phyloP scores from a whole-genome alignment of 805 yeast genomes.

The Torulaspora indica region DNA sequence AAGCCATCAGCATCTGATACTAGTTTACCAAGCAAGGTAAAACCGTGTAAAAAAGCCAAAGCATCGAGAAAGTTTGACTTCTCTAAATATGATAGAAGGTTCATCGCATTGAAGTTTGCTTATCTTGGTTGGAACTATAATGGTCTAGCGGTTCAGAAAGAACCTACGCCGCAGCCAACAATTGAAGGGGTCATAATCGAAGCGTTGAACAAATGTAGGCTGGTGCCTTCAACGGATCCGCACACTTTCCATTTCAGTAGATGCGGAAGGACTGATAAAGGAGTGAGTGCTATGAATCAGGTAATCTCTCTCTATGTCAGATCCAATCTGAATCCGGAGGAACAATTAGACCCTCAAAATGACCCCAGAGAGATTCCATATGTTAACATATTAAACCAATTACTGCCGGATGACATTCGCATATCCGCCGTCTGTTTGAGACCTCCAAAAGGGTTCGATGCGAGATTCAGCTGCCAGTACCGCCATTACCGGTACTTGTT shows the following conservation, averaged over 20 bases:
- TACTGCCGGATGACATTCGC: conserved; percentile 76
- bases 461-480: conserved; percentile 82
- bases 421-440: conserved; percentile 77
- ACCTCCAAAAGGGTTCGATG: conserved; percentile 82
- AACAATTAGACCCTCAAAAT: conserved; percentile 50
- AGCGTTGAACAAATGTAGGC: conserved; percentile 61
- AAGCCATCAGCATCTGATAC: background rate
- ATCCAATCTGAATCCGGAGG: conserved; percentile 58
- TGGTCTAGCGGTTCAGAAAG: conserved; percentile 80
- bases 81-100: conserved; percentile 55
- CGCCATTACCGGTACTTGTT: conserved; percentile 87
- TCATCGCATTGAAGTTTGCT: conserved; percentile 76
- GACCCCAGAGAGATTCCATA: conserved; percentile 75
- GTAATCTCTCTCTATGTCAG: conserved; percentile 78
- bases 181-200: conserved; percentile 73
- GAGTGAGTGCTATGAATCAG: conserved; percentile 97
- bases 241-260: conserved; percentile 69
- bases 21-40: conserved; percentile 5
- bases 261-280: conserved; percentile 93
- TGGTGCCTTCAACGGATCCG: conserved; percentile 59
- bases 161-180: conserved; percentile 74
- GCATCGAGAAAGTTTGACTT: conserved; percentile 56
- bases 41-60: conserved; percentile 23
- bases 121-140: conserved; percentile 93
- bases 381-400: conserved; percentile 64